Conservation (phyloP, 371 early-diverging fungal genomes). For the Mucor indicus region DNA sequence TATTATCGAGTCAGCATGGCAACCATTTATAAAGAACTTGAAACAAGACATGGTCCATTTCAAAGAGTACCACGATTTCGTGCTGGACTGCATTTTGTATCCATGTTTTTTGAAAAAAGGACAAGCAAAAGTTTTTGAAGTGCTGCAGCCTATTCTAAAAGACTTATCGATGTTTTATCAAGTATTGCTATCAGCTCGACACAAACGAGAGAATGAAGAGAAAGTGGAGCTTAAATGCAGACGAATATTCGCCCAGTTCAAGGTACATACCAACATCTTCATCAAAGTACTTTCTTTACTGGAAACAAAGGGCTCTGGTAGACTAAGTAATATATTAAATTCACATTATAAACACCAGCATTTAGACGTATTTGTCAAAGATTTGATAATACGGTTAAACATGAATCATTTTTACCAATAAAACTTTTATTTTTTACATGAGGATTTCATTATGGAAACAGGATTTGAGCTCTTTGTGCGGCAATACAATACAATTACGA, state of each 20-base stretch:
- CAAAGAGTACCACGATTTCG: conserved; percentile 40
- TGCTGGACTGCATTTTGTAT: conserved; percentile 50
- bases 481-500: conserved; percentile 95
- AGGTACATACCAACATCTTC: conserved; percentile 27
- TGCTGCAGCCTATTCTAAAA: conserved; percentile 33
- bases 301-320: conserved; percentile 40
- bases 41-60: too few relatives aligned
- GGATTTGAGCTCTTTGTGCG: conserved; percentile 92
- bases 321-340: conserved; percentile 30
- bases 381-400: conserved; percentile 22
- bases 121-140: conserved; percentile 35
- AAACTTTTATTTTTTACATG: conserved; percentile 85
- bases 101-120: conserved; percentile 49
- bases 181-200: not conserved
- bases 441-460: conserved; percentile 93
- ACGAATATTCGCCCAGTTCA: conserved; percentile 28
- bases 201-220: conserved; percentile 5
- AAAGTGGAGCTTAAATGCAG: conserved; percentile 10
- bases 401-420: conserved; percentile 20
- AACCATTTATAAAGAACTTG: too few relatives aligned
- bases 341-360: conserved; percentile 7
- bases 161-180: conserved; percentile 16
- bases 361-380: conserved; percentile 31
- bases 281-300: conserved; percentile 30
- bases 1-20: too few relatives aligned